Conservation (phyloP, 345 rosid genomes). For the Citrus medica region DNA sequence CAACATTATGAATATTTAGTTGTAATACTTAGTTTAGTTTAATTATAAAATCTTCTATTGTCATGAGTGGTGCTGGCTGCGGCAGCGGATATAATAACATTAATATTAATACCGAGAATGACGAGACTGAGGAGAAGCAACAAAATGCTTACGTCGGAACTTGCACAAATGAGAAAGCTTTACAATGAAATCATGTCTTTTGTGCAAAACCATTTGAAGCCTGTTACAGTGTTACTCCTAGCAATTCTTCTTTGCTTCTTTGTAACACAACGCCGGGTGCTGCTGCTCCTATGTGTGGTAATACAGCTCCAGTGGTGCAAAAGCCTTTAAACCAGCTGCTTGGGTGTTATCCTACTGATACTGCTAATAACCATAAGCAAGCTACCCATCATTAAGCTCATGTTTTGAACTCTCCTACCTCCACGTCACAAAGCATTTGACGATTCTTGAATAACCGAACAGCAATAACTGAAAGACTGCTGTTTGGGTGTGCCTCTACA, state of each 20-base stretch:
- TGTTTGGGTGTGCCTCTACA: conserved; percentile 78
- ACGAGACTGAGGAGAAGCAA: too few species aligned
- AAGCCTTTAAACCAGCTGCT: conserved; percentile 13
- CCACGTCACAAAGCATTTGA: conserved; percentile 38
- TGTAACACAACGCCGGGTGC: background rate
- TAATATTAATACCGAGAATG: too few species aligned
- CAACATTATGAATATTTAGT: too few species aligned
- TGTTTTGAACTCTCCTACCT: conserved; percentile 31
- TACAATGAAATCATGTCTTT: conserved; percentile 87
- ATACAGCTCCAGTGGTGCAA: conserved; percentile 22
- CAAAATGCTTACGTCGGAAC: too few species aligned
- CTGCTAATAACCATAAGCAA: background rate
- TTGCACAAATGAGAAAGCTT: conserved; percentile 84
- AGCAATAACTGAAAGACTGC: conserved; percentile 42
- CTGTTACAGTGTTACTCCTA: conserved; percentile 69
- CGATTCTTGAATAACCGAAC: conserved; percentile 33
- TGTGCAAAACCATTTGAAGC: conserved; percentile 84
- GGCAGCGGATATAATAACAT: too few species aligned
- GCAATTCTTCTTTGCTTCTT: conserved; percentile 49
- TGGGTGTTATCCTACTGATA: conserved; percentile 22
- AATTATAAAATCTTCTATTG: too few species aligned
- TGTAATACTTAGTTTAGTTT: too few species aligned
- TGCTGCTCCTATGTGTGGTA: conserved; percentile 19
- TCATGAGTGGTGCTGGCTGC: too few species aligned
- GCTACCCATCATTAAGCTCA: conserved; percentile 17